Evolutionary conservation across 768 basidiomycete species (phyloP).

Genomic region (Dioszegia hungarica): DNA sequence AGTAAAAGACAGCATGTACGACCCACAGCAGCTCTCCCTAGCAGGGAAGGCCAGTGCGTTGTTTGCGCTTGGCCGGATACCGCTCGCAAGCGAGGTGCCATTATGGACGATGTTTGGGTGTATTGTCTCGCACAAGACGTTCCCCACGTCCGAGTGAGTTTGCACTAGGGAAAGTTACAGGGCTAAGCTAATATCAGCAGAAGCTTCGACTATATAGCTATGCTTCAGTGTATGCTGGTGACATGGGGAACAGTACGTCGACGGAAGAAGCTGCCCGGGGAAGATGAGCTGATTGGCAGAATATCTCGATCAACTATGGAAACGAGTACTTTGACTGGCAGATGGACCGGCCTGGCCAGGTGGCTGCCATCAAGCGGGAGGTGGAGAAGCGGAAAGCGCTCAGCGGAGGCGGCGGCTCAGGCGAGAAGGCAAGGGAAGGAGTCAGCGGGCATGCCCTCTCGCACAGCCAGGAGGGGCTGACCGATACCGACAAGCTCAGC

Average conservation of each 20-base stretch:
- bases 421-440: background rate
- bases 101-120: constrained; percentile 25
- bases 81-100: constrained; percentile 26
- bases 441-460: background rate
- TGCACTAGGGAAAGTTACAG: too few relatives aligned
- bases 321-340: constrained; percentile 36
- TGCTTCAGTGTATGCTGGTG: constrained; percentile 11
- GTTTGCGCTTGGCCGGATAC: constrained; percentile 29
- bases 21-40: constrained; percentile 25
- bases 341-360: constrained; percentile 21
- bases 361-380: constrained; percentile 19
- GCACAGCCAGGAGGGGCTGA: background rate
- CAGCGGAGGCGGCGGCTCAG: background rate
- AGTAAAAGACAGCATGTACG: background rate
- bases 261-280: too few relatives aligned
- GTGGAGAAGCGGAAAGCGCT: constrained; percentile 5
- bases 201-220: background rate
- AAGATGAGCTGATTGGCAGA: too few relatives aligned
- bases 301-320: constrained; percentile 31
- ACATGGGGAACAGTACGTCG: constrained; percentile 35
- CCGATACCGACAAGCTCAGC: background rate
- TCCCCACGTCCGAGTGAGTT: background rate
- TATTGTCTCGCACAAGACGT: constrained; percentile 18
- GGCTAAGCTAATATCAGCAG: background rate
- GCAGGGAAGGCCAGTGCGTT: constrained; percentile 15